Base-by-base conservation (phyloP, 169 alveolate genomes). In the Eimeria tenella region DNA sequence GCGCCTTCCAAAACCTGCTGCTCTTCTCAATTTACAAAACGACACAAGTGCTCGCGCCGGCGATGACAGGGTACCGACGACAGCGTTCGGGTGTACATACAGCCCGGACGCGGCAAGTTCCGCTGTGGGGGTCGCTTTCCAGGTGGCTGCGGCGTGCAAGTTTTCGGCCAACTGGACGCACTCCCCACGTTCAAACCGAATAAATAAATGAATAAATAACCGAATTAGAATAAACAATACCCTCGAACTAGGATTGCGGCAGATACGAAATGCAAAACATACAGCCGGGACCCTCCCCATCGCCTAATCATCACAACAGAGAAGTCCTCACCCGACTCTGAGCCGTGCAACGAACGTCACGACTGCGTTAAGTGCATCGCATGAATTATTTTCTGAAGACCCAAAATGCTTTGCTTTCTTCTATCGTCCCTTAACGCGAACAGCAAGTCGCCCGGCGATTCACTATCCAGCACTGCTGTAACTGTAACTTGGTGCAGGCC, bases 311-410 rank as follows among this genome's bases (percentile, higher is more conserved):
- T 13, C 81, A 71, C n/a, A 71, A 71, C n/a, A 71, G 55, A 13
- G 50, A 73, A 13, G 5, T 23, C 17, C 19, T 8, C 21, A 52
- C 62, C 58, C 21, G 17, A 73, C 84, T 56, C 10, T 25, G 84
- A 49, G 84, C 84, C 55, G 84, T 73, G 84, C 21, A 73, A 9
- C 23, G 0, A 1, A 19, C 13, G 6, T 73, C 84, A 73, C 84
- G 84, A 73, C 84, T 73, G 50, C 84, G 21, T 49, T 49, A 56
- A 13, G 60, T 77, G 50, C 68, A 77, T 77, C 52, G 87, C 87
- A n/a, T 77, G 87, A n/a, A 77, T 77, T 8, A 77, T 77, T 10
- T n/a, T 77, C 52, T 77, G 87, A 5, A 77, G 87, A n/a, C 87
- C 87, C 63, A 19, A n/a, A 17, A 77, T 77, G 25, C 87, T 77